Percentiles rank a stretch among this genome's conserved stretches.
These are phyloP conservation scores for Aspergillus puulaauensis DNA, from an alignment of 2,329 filamentous ascomycete species.

Conservation along the genomic window DNA sequence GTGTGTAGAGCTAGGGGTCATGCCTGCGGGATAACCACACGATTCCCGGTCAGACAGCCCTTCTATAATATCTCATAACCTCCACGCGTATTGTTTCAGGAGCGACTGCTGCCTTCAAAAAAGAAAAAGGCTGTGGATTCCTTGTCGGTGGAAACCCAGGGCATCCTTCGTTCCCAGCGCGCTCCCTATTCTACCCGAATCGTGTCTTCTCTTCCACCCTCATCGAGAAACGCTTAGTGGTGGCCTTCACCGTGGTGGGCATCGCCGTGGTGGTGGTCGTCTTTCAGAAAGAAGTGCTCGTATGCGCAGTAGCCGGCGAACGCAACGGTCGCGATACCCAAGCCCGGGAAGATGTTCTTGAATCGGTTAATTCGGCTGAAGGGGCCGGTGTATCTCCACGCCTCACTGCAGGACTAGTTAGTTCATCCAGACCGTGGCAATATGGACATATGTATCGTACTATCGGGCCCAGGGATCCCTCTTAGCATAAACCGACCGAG, in stretches of 20 bases:
- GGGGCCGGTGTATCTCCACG: slow-evolving; percentile 88
- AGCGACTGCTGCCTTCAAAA: neutral
- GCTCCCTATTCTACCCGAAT: slow-evolving; percentile 8
- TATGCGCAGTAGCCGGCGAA: slow-evolving; percentile 88
- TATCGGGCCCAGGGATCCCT: slow-evolving; percentile 64
- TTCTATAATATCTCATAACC: slow-evolving; percentile 13
- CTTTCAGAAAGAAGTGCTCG: slow-evolving; percentile 82
- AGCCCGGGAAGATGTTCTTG: slow-evolving; percentile 79
- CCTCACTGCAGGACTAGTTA: slow-evolving; percentile 63
- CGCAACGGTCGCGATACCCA: slow-evolving; percentile 88
- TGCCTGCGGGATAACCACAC: slow-evolving; percentile 17
- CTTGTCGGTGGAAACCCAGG: slow-evolving; percentile 16
- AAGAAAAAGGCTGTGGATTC: neutral
- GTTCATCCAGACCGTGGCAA: neutral
- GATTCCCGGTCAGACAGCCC: slow-evolving; percentile 6
- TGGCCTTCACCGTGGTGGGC: slow-evolving; percentile 52
- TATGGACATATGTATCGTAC: slow-evolving; percentile 42
- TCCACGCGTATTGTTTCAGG: neutral
- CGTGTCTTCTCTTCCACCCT: neutral
- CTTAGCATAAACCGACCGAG: slow-evolving; percentile 48
- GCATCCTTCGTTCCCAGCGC: slow-evolving; percentile 24
- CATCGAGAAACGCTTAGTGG: slow-evolving; percentile 45
- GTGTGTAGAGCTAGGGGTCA: slow-evolving; percentile 21
- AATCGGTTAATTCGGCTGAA: slow-evolving; percentile 91
- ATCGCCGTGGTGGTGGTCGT: slow-evolving; percentile 62